Conservation (phyloP, 2,329 filamentous ascomycete genomes). For the Colletotrichum higginsianum region DNA sequence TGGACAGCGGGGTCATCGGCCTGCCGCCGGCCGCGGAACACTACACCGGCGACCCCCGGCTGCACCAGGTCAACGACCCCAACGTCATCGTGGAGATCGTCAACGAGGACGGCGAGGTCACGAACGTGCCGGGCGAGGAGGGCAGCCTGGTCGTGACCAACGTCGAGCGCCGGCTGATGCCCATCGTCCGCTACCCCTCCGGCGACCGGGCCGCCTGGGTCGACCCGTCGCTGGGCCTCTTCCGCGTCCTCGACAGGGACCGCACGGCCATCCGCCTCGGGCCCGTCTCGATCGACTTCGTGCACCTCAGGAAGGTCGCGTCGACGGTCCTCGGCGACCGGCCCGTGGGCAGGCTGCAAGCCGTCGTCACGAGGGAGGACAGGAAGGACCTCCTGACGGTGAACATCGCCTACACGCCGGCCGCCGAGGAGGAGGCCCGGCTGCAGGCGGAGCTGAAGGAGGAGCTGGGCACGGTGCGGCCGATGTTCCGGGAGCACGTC, state of each 20-base stretch:
- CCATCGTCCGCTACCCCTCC: slow-evolving; percentile 36
- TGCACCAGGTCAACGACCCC: slow-evolving; percentile 37
- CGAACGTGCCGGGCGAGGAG: slow-evolving; percentile 5
- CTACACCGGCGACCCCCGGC: slow-evolving; percentile 21
- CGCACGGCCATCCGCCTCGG: slow-evolving; percentile 38
- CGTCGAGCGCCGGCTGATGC: slow-evolving; percentile 36
- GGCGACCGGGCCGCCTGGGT: slow-evolving; percentile 38
- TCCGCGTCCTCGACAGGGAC: slow-evolving; percentile 38
- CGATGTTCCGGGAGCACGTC: slow-evolving; percentile 38
- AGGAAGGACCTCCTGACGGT: slow-evolving; percentile 34
- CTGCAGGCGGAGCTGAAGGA: slow-evolving; percentile 18
- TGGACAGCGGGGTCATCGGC: slow-evolving; percentile 37
- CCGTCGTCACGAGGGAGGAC: slow-evolving; percentile 24
- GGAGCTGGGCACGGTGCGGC: slow-evolving; percentile 25
- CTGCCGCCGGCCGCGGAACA: slow-evolving; percentile 29
- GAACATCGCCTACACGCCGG: slow-evolving; percentile 19
- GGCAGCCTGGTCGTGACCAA: slow-evolving; percentile 35
- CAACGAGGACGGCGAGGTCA: slow-evolving; percentile 27
- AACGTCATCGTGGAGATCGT: slow-evolving; percentile 34
- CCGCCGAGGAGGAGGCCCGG: slow-evolving; percentile 17
- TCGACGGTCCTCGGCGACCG: slow-evolving; percentile 18
- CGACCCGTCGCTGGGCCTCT: slow-evolving; percentile 28
- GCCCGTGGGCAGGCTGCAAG: slow-evolving; percentile 25
- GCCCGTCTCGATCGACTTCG: slow-evolving; percentile 34
- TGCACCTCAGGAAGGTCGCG: slow-evolving; percentile 34